Evolutionary conservation across 2,329 filamentous ascomycete genomes (phyloP).

Genomic region (Tolypocladium album): DNA sequence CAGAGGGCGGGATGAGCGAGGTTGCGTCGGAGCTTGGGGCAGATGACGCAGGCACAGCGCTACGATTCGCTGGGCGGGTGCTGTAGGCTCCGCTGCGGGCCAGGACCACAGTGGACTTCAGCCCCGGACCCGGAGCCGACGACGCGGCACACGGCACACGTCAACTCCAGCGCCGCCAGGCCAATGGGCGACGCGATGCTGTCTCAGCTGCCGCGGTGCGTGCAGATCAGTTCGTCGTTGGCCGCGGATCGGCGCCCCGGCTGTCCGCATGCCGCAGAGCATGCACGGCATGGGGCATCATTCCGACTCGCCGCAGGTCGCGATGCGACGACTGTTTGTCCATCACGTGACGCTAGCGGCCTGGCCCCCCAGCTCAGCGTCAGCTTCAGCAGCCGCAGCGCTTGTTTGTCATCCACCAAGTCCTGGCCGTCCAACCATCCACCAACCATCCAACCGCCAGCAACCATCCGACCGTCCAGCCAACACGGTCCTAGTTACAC

Average conservation of each 20-base stretch:
- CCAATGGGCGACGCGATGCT: neutral
- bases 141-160: too few relatives aligned
- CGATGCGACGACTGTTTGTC: neutral
- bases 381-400: neutral
- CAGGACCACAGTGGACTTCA: neutral
- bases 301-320: neutral
- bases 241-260: neutral
- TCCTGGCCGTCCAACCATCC: neutral
- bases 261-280: neutral
- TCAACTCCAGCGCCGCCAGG: neutral
- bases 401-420: neutral
- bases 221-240: neutral
- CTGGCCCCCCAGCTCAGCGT: neutral
- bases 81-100: neutral
- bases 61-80: neutral
- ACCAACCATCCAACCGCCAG: neutral
- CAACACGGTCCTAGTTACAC: neutral
- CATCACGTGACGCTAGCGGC: neutral
- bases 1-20: neutral
- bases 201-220: neutral
- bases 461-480: neutral
- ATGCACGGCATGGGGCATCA: neutral
- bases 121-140: neutral
- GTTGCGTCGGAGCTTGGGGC: neutral
- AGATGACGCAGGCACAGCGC: neutral